phyloP scores from a whole-genome alignment of 2,329 filamentous ascomycete species.

The Colletotrichum sp. region DNA sequence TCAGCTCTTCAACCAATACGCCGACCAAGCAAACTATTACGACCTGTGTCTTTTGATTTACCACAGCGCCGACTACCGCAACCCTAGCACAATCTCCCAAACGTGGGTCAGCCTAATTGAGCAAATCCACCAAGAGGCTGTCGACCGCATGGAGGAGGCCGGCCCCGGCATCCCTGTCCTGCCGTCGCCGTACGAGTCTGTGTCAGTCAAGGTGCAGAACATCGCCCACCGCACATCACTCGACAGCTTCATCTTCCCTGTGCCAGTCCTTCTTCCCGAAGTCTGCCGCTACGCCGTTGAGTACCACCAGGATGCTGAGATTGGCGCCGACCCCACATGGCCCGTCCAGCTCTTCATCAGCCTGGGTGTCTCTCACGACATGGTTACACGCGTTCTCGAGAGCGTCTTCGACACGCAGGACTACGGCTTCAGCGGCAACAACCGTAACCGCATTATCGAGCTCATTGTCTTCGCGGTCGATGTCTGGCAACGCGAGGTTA shows the following conservation, averaged over 20 bases:
- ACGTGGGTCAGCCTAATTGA: conserved; percentile 88
- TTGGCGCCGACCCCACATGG: conserved; percentile 63
- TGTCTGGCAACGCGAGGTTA: conserved; percentile 55
- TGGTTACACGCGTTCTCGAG: conserved; percentile 62
- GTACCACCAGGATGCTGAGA: conserved; percentile 62
- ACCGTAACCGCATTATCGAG: conserved; percentile 57
- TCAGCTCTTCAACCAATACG: conserved; percentile 91
- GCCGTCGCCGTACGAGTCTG: conserved; percentile 71
- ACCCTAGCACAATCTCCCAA: conserved; percentile 79
- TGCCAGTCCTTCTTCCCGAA: conserved; percentile 64
- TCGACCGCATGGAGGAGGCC: conserved; percentile 49
- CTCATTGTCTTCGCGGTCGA: conserved; percentile 57
- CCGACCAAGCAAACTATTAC: conserved; percentile 90
- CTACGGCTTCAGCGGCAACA: conserved; percentile 59
- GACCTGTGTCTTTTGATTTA: conserved; percentile 94
- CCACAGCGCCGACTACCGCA: conserved; percentile 89
- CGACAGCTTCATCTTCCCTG: conserved; percentile 71
- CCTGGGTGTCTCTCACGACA: conserved; percentile 61
- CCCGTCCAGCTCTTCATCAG: conserved; percentile 61
- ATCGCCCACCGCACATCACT: conserved; percentile 70
- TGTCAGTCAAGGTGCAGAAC: conserved; percentile 67
- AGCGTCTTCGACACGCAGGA: conserved; percentile 64
- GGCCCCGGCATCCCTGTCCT: conserved; percentile 40
- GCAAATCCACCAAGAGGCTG: conserved; percentile 66
- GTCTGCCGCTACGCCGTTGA: conserved; percentile 68